Percentiles rank a stretch among this genome's conserved stretches.
These are phyloP conservation scores for Starmerella floris DNA, from an alignment of 805 yeast genomes.

Conservation along the genomic window DNA sequence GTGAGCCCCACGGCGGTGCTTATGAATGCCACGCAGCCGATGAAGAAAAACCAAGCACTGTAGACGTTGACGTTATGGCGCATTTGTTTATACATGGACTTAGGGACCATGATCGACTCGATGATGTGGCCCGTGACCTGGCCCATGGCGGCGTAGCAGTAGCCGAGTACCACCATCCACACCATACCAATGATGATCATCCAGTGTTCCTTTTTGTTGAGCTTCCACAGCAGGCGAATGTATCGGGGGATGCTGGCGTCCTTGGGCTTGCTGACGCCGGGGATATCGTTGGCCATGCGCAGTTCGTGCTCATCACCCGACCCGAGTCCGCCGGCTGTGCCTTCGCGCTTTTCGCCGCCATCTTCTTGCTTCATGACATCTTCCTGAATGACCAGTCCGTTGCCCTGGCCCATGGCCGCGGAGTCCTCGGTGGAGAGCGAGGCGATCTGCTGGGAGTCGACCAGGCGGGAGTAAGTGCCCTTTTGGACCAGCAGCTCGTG, in stretches of 20 bases:
- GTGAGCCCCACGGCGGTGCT: slow-evolving; percentile 20
- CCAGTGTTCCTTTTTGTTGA: slow-evolving; percentile 22
- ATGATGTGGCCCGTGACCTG: slow-evolving; percentile 30
- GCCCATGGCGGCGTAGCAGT: slow-evolving; percentile 30
- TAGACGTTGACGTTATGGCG: slow-evolving; percentile 27
- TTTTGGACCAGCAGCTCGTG: slow-evolving; percentile 25
- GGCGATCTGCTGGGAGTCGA: slow-evolving; percentile 28
- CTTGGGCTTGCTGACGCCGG: slow-evolving; percentile 17
- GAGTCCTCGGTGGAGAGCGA: slow-evolving; percentile 5
- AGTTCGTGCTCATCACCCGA: not conserved
- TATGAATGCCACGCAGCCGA: slow-evolving; percentile 25
- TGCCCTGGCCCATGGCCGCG: slow-evolving; percentile 10
- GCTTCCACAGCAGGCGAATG: slow-evolving; percentile 18
- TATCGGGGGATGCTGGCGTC: slow-evolving; percentile 6
- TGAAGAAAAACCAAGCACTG: slow-evolving; percentile 28
- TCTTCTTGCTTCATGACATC: slow-evolving; percentile 12
- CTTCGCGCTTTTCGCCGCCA: not conserved
- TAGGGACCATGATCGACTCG: slow-evolving; percentile 27
- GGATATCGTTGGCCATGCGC: slow-evolving; percentile 9
- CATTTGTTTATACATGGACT: slow-evolving; percentile 25
- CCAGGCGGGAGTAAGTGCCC: slow-evolving; percentile 27
- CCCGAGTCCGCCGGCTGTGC: slow-evolving; percentile 3
- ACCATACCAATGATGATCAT: slow-evolving; percentile 21
- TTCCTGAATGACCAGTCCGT: slow-evolving; percentile 16
- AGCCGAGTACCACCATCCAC: slow-evolving; percentile 26